Base-by-base conservation (phyloP, 2,329 filamentous ascomycete species). In the Xylariomycetidae sp. region DNA sequence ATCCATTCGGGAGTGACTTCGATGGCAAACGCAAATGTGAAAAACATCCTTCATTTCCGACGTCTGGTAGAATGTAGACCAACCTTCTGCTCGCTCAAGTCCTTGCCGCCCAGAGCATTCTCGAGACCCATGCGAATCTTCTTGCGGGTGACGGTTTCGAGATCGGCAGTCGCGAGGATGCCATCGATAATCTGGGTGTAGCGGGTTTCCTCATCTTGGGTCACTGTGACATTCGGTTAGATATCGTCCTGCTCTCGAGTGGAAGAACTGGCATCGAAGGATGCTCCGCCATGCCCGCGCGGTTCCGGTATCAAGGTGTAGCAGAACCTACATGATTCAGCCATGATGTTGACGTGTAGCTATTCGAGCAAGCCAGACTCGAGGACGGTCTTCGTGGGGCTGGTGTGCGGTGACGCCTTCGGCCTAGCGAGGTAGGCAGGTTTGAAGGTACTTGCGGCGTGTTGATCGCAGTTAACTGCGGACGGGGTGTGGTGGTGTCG, bases 61-160 rank as follows among this genome's bases (percentile, higher is more conserved):
- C n/a, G n/a, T n/a, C n/a, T n/a, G n/a, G n/a, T 3, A 26, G n/a
- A 15, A 13, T n/a, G 15, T n/a, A 10, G 4, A 38, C 37, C 41
- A 52, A 74, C 75, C 65, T 79, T 80, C 50, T 79, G 71, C 3
- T 69, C 64, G 42, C 64, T 72, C 34, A 80, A 56, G 46, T 79
- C 74, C 47, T 72, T 73, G 31, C 71, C 71, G 25, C 68, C 70
- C 12, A 79, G 58, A 17, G 67, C 65, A 29, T 58, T 55, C 53
- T 79, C 70, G 26, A 80, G 59, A 3, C 69, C 70, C 44, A 71
- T 65, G 32, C 75, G 71, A 37, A 80, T 70, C 58, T 74, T 76
- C 54, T 79, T 80, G 40, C 74, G 68, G 18, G 76, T 75, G 32
- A 80, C 72, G n/a, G 76, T 79, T 45, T 72, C 65, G 25, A 80